These are phyloP conservation scores for Umbelopsis sp. DNA, from an alignment of 371 early-diverging fungal species.

Conservation along the genomic window DNA sequence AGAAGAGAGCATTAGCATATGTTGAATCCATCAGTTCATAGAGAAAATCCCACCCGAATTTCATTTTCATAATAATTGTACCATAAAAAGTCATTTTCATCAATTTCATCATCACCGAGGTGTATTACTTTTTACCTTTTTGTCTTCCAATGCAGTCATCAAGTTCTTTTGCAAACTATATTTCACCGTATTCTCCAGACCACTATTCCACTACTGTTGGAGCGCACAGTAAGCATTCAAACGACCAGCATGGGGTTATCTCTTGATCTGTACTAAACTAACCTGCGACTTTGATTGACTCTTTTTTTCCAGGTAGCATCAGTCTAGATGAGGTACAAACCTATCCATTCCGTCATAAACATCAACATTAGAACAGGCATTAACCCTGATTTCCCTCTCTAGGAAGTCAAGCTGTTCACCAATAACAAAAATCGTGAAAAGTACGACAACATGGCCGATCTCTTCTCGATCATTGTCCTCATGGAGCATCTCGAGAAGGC, in stretches of 20 bases:
- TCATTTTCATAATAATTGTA: slow-evolving; percentile 9
- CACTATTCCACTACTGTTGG: background rate
- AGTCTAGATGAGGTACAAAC: slow-evolving; percentile 47
- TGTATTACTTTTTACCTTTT: background rate
- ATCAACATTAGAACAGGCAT: background rate
- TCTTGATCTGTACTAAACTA: too few species aligned
- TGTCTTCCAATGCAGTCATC: slow-evolving; percentile 1
- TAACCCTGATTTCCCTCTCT: slow-evolving; percentile 6
- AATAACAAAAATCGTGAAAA: slow-evolving; percentile 86
- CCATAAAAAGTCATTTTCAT: slow-evolving; percentile 4
- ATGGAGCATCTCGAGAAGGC: slow-evolving; percentile 93
- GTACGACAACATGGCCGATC: slow-evolving; percentile 91
- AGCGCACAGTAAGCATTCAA: background rate
- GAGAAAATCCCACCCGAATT: slow-evolving; percentile 10
- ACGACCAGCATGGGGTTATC: too few species aligned
- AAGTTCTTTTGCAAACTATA: slow-evolving; percentile 2
- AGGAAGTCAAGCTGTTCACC: slow-evolving; percentile 76
- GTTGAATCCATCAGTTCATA: slow-evolving; percentile 62
- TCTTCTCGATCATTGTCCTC: slow-evolving; percentile 88
- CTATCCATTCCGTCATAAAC: background rate
- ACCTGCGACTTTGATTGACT: background rate
- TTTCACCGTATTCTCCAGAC: slow-evolving; percentile 14
- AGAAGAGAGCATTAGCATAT: slow-evolving; percentile 83
- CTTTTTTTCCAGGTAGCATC: slow-evolving; percentile 19
- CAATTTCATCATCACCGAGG: background rate